Conservation (phyloP, 2,329 filamentous ascomycete species). For the Phialemonium atrogriseum region DNA sequence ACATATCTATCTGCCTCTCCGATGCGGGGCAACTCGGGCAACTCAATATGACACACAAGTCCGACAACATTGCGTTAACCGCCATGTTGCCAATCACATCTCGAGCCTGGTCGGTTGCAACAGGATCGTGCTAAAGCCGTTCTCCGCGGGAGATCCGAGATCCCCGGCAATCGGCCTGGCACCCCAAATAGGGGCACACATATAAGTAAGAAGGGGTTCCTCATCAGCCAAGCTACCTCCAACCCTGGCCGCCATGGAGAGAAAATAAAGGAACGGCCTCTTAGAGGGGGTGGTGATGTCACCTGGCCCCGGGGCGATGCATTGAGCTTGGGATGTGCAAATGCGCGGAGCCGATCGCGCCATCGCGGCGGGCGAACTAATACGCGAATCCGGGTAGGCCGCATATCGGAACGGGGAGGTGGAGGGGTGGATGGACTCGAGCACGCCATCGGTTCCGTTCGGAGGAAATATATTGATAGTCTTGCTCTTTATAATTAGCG, state of each 20-base stretch:
- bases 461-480: too few relatives aligned
- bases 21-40: constrained; percentile 12
- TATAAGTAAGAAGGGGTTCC: too few relatives aligned
- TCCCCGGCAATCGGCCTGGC: neutral
- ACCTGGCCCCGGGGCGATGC: neutral
- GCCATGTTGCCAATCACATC: constrained; percentile 9
- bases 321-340: constrained; percentile 13
- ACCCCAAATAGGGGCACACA: too few relatives aligned
- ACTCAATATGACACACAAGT: constrained; percentile 12
- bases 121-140: too few relatives aligned
- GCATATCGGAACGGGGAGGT: too few relatives aligned
- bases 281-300: constrained; percentile 1
- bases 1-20: constrained; percentile 5
- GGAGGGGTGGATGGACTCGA: too few relatives aligned
- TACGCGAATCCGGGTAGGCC: too few relatives aligned
- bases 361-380: constrained; percentile 11
- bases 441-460: too few relatives aligned
- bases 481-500: too few relatives aligned
- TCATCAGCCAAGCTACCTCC: neutral
- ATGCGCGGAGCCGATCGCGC: constrained; percentile 17
- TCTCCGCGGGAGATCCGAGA: constrained; percentile 3
- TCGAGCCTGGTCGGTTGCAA: too few relatives aligned
- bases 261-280: neutral
- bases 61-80: constrained; percentile 14
- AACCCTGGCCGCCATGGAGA: neutral